phyloP scores from a whole-genome alignment of 2,329 filamentous ascomycete genomes.

The Colletotrichum tropicicola region DNA sequence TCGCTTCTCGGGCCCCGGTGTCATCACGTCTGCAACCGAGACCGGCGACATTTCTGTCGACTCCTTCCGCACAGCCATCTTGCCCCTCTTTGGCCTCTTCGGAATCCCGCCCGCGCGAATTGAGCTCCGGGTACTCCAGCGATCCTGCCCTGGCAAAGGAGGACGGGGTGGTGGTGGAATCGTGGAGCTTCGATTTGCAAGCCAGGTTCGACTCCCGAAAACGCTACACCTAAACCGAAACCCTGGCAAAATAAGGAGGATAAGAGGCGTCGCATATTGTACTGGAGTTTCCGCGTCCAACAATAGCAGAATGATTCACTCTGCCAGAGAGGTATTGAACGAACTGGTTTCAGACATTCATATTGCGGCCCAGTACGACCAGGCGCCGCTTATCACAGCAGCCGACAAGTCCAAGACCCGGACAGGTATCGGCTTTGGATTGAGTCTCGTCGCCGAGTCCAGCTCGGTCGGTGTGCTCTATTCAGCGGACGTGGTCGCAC shows the following conservation, averaged over 20 bases:
- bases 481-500: conserved; percentile 82
- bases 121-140: conserved; percentile 82
- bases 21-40: conserved; percentile 88
- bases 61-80: conserved; percentile 89
- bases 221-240: conserved; percentile 87
- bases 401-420: conserved; percentile 68
- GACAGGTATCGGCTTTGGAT: conserved; percentile 89
- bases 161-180: conserved; percentile 87
- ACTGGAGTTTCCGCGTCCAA: conserved; percentile 92
- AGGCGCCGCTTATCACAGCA: conserved; percentile 65
- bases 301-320: conserved; percentile 94
- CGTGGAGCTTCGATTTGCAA: conserved; percentile 93
- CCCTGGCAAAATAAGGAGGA: conserved; percentile 84
- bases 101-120: conserved; percentile 83
- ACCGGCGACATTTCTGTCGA: conserved; percentile 90
- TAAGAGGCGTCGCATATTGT: conserved; percentile 93
- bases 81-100: conserved; percentile 90
- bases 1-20: conserved; percentile 87
- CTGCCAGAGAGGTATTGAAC: conserved; percentile 87
- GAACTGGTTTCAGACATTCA: conserved; percentile 88
- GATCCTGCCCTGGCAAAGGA: conserved; percentile 79
- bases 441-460: conserved; percentile 93
- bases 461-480: conserved; percentile 83
- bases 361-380: conserved; percentile 82
- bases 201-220: conserved; percentile 92